These are phyloP conservation scores for Backusella morwellensis DNA, from an alignment of 192 early-diverging fungal genomes.

Conservation along the genomic window DNA sequence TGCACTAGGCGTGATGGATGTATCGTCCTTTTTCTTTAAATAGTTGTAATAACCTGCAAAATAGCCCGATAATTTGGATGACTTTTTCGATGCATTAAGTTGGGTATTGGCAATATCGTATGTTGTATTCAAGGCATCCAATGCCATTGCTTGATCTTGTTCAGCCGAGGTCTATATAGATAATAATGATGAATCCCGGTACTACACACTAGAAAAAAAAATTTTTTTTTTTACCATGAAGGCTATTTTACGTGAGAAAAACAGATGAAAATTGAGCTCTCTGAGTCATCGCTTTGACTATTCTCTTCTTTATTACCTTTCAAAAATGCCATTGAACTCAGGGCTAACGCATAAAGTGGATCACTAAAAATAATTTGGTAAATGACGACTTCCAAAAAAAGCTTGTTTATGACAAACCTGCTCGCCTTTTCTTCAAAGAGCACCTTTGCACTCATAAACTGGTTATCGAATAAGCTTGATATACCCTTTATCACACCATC, in stretches of 20 bases:
- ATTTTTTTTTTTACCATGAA: conserved; percentile 13
- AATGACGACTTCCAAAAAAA: not conserved
- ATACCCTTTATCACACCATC: conserved; percentile 28
- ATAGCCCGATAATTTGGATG: conserved; percentile 29
- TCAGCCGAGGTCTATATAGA: conserved; percentile 45
- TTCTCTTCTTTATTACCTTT: conserved; percentile 39
- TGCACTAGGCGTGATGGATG: not conserved
- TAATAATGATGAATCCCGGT: not conserved
- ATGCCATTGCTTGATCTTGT: conserved; percentile 46
- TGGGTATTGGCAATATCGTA: conserved; percentile 50
- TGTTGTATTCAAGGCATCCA: conserved; percentile 40
- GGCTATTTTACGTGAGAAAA: conserved; percentile 14
- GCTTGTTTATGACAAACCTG: not conserved
- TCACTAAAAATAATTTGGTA: conserved; percentile 21
- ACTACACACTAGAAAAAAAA: no score
- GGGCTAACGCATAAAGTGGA: conserved; percentile 51
- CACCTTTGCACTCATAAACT: conserved; percentile 27
- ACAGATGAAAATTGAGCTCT: not conserved
- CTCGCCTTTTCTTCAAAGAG: conserved; percentile 24
- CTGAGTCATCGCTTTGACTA: not conserved
- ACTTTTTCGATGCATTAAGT: conserved; percentile 36
- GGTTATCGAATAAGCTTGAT: conserved; percentile 29
- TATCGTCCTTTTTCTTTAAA: conserved; percentile 4
- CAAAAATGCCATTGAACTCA: conserved; percentile 51
- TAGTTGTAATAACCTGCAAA: conserved; percentile 38